A percentile compares a stretch with the other conserved stretches of the same genome.
phyloP scores from a whole-genome alignment of 2,329 filamentous ascomycete genomes.

The Aspergillus texensis region DNA sequence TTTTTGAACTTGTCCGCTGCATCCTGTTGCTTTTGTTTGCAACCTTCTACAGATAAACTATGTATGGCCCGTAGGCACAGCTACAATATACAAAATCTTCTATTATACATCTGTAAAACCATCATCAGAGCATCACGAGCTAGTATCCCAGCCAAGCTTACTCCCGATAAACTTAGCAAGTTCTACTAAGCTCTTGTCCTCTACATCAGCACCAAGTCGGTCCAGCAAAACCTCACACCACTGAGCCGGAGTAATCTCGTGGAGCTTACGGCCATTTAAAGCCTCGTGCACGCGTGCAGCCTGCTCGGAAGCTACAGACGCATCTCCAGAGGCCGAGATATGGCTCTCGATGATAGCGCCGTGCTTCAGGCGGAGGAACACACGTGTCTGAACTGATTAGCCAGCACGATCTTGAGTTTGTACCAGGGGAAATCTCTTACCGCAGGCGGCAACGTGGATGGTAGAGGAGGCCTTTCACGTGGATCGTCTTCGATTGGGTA shows the following conservation, averaged over 20 bases:
- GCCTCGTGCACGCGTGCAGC: constrained; percentile 32
- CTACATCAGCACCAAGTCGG: constrained; percentile 18
- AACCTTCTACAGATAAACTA: background rate
- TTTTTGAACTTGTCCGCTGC: background rate
- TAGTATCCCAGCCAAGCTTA: constrained; percentile 24
- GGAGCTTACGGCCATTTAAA: constrained; percentile 48
- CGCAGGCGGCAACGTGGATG: constrained; percentile 50
- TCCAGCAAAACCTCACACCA: constrained; percentile 31
- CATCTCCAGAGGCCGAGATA: constrained; percentile 41
- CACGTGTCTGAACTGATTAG: constrained; percentile 37
- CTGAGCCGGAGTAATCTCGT: constrained; percentile 46
- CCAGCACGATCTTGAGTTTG: background rate
- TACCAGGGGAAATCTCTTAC: constrained; percentile 36
- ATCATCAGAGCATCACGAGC: background rate
- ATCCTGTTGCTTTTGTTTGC: background rate
- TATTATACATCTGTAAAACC: background rate
- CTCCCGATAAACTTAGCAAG: constrained; percentile 31
- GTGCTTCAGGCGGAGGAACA: constrained; percentile 45
- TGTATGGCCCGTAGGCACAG: background rate
- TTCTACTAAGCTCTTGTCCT: constrained; percentile 21
- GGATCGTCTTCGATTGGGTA: constrained; percentile 62
- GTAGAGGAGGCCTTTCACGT: constrained; percentile 56
- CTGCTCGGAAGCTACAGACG: constrained; percentile 35
- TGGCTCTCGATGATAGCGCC: constrained; percentile 44
- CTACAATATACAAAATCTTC: background rate